Conservation (phyloP, 2,329 filamentous ascomycete species). For the Beauveria asiatica region DNA sequence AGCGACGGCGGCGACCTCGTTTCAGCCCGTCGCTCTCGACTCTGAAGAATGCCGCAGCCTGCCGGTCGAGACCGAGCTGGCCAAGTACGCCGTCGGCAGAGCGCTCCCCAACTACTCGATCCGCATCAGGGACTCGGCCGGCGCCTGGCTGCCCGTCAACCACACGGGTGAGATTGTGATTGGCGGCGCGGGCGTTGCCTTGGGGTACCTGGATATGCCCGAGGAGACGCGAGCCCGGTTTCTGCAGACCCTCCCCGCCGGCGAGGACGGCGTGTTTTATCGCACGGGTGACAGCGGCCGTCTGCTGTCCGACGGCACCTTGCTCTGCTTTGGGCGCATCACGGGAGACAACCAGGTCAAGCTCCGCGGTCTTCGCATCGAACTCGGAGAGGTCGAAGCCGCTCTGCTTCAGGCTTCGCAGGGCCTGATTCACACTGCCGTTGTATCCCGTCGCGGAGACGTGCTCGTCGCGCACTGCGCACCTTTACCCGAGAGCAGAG, state of each 20-base stretch:
- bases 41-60: neutral
- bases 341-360: slow-evolving; percentile 34
- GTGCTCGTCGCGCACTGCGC: neutral
- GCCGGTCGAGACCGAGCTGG: neutral
- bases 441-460: neutral
- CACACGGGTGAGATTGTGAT: slow-evolving; percentile 23
- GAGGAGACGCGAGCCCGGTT: slow-evolving; percentile 5
- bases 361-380: slow-evolving; percentile 33
- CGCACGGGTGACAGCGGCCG: slow-evolving; percentile 29
- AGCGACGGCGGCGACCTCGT: slow-evolving; percentile 6
- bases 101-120: slow-evolving; percentile 20
- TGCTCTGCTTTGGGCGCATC: slow-evolving; percentile 27
- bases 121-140: slow-evolving; percentile 29
- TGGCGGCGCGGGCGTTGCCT: slow-evolving; percentile 21
- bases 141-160: slow-evolving; percentile 28
- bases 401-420: slow-evolving; percentile 13
- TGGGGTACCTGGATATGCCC: slow-evolving; percentile 29
- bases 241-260: neutral
- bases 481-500: neutral
- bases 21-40: neutral
- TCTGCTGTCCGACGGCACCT: slow-evolving; percentile 21
- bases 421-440: neutral
- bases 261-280: slow-evolving; percentile 19
- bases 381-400: slow-evolving; percentile 31
- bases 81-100: neutral